Conservation (phyloP, 441 rosid genomes). For the Jatropha multifida region DNA sequence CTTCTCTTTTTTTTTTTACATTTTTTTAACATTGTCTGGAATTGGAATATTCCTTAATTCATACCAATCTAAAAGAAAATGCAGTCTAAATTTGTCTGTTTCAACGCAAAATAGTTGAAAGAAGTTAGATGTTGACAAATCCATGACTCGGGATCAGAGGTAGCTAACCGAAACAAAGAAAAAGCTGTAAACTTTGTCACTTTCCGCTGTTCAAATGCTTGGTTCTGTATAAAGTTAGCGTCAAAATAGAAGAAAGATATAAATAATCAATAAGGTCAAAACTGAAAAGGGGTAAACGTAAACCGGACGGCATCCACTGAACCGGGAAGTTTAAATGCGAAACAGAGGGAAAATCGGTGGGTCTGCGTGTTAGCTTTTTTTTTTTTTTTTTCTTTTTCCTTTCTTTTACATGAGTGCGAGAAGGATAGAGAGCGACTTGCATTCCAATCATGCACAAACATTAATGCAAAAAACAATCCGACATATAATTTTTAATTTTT, state of each 20-base stretch:
- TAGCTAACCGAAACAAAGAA: background rate
- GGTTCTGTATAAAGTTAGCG: no score
- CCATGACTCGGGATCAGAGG: conserved; percentile 1
- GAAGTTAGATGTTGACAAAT: background rate
- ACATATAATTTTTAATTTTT: no score
- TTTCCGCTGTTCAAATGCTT: background rate
- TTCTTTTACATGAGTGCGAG: background rate
- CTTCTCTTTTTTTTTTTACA: background rate
- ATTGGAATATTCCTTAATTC: background rate
- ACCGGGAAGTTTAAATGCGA: background rate
- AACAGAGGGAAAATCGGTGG: background rate
- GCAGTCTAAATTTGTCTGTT: background rate
- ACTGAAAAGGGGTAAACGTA: background rate
- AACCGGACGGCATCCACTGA: conserved; percentile 7
- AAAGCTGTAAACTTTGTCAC: conserved; percentile 19
- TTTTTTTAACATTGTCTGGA: background rate
- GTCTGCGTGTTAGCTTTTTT: background rate
- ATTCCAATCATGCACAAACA: conserved; percentile 6
- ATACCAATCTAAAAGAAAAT: background rate
- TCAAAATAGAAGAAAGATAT: no score
- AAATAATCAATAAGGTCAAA: background rate
- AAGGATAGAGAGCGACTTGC: conserved; percentile 17
- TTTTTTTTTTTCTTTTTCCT: background rate
- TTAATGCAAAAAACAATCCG: conserved; percentile 5
- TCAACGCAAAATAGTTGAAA: background rate